Conservation (phyloP, 1,139 yeast species). For the Blastobotrys petasosporus region DNA sequence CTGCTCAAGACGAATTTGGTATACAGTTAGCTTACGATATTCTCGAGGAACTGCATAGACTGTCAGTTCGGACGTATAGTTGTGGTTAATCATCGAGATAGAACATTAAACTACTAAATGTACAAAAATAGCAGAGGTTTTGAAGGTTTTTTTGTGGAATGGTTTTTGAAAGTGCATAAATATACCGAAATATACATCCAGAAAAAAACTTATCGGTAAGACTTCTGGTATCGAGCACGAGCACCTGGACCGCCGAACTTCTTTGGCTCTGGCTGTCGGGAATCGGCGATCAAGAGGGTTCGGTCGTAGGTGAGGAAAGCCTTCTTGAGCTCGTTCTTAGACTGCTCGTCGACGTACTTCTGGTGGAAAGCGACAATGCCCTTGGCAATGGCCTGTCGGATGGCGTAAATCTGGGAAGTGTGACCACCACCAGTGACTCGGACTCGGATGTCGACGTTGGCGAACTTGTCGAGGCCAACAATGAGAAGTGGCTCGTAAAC, state of each 20-base stretch:
- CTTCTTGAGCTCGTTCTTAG: constrained; percentile 99
- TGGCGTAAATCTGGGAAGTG: constrained; percentile 99
- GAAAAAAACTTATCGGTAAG: constrained; percentile 79
- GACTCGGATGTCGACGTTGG: constrained; percentile 97
- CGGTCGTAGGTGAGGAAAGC: constrained; percentile 97
- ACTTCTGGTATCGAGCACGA: constrained; percentile 99
- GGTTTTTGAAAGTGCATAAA: constrained; percentile 3
- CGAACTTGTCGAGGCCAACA: constrained; percentile 98
- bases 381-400: constrained; percentile 99
- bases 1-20: too few relatives aligned
- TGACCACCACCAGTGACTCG: constrained; percentile 99
- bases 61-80: too few relatives aligned
- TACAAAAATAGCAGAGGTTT: constrained; percentile 2
- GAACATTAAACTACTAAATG: not conserved
- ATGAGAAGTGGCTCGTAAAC: constrained; percentile 98
- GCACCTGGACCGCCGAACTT: constrained; percentile 99
- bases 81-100: too few relatives aligned
- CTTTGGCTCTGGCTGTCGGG: constrained; percentile 99
- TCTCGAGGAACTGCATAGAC: too few relatives aligned
- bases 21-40: too few relatives aligned
- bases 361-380: constrained; percentile 99
- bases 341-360: constrained; percentile 98
- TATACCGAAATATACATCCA: constrained; percentile 1
- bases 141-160: not conserved
- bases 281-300: constrained; percentile 98